Conservation (phyloP, 768 basidiomycete genomes). For the Lactarius deliciosus region DNA sequence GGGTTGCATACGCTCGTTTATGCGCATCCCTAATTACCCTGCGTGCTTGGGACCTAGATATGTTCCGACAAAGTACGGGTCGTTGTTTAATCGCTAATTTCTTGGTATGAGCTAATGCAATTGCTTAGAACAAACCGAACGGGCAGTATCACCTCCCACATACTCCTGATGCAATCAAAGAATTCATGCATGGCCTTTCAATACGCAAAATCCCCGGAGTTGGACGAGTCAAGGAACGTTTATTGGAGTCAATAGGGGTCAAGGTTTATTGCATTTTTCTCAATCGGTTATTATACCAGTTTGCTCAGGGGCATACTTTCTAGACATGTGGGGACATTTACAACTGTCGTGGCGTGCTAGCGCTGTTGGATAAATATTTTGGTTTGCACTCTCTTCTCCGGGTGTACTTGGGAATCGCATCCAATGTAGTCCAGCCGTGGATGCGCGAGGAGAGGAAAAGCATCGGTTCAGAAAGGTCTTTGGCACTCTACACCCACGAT, state of each 20-base stretch:
- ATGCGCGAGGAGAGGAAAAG: conserved; percentile 85
- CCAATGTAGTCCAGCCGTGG: conserved; percentile 74
- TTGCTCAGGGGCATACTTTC: not conserved
- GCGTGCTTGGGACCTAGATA: conserved; percentile 49
- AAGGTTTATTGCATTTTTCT: conserved; percentile 48
- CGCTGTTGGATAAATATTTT: conserved; percentile 86
- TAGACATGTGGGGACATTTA: conserved; percentile 92
- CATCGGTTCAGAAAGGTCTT: conserved; percentile 84
- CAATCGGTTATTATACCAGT: not conserved
- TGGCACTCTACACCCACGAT: not conserved
- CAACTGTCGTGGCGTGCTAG: conserved; percentile 66
- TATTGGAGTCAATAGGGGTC: conserved; percentile 84
- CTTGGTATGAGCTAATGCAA: not conserved
- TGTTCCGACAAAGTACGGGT: conserved; percentile 79
- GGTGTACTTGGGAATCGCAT: conserved; percentile 83
- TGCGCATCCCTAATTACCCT: not conserved
- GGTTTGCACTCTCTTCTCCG: conserved; percentile 73
- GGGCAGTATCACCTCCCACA: conserved; percentile 83
- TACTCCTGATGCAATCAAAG: conserved; percentile 57
- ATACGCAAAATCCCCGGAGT: conserved; percentile 89
- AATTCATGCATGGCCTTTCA: conserved; percentile 78
- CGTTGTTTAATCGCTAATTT: not conserved
- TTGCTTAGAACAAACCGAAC: conserved; percentile 82
- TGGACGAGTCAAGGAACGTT: conserved; percentile 85
- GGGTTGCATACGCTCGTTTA: conserved; percentile 21